phyloP scores from a whole-genome alignment of 441 rosid species.

The Eutrema salsugineum region DNA sequence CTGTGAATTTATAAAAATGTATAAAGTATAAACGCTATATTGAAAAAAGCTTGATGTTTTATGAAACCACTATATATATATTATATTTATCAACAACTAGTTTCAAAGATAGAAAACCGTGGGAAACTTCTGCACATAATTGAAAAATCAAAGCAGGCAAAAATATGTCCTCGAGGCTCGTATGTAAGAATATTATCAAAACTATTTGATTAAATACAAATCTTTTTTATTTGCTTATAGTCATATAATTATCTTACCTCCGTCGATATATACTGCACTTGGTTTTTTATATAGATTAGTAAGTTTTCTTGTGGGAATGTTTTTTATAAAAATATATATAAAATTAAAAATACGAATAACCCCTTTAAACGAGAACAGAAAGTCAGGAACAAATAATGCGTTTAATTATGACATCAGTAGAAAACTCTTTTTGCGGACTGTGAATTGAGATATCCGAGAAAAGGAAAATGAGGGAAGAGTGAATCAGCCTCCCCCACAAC shows the following conservation, averaged over 20 bases:
- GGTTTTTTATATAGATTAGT: no score
- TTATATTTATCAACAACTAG: neutral
- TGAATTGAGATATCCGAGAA: slow-evolving; percentile 18
- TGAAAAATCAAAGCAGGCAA: neutral
- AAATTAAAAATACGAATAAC: neutral
- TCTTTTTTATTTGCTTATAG: no score
- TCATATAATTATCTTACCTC: no score
- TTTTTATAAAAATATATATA: neutral
- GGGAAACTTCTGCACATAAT: neutral
- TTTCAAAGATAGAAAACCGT: neutral
- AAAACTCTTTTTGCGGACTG: neutral
- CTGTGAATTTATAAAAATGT: no score
- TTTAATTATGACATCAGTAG: slow-evolving; percentile 13
- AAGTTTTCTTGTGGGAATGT: neutral
- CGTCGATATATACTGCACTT: no score
- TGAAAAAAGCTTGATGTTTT: neutral
- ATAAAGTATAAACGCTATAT: neutral
- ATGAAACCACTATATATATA: neutral
- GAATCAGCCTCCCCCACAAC: slow-evolving; percentile 32
- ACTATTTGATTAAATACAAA: neutral
- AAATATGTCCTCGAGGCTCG: neutral
- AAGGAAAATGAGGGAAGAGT: neutral
- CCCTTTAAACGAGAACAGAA: neutral
- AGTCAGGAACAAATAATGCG: neutral
- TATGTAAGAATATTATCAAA: neutral